phyloP scores from a whole-genome alignment of 2,329 filamentous ascomycete genomes.

The Botryotinia calthae region DNA sequence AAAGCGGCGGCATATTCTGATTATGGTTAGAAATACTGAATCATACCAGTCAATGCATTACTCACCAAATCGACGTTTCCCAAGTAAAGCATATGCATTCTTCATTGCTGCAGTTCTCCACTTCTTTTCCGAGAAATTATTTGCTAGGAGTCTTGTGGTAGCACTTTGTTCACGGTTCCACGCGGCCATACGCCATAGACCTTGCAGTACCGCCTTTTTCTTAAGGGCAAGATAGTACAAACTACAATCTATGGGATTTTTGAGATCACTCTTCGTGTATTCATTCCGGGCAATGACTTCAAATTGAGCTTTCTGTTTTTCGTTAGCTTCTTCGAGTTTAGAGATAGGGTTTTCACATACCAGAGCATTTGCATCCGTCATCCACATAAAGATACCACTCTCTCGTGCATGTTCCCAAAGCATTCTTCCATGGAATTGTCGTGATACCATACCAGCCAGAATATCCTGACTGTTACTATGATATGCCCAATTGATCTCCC shows the following conservation, averaged over 20 bases:
- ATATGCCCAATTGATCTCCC: constrained; percentile 83
- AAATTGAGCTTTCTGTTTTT: constrained; percentile 66
- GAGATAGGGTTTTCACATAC: constrained; percentile 49
- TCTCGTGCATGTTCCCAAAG: constrained; percentile 83
- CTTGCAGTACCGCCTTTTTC: constrained; percentile 87
- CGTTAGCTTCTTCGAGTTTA: constrained; percentile 19
- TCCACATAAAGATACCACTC: constrained; percentile 93
- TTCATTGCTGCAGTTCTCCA: constrained; percentile 91
- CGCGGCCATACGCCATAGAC: constrained; percentile 89
- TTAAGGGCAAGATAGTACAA: constrained; percentile 86
- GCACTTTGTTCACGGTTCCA: constrained; percentile 84
- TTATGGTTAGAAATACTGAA: constrained; percentile 21
- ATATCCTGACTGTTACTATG: constrained; percentile 88
- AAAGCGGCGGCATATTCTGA: constrained; percentile 91
- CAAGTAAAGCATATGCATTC: constrained; percentile 93
- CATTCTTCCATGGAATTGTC: constrained; percentile 76
- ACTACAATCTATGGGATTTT: constrained; percentile 87
- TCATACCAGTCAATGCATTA: constrained; percentile 11
- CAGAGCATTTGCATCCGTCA: constrained; percentile 72
- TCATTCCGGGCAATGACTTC: constrained; percentile 90
- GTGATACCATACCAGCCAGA: constrained; percentile 75
- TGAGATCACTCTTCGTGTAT: constrained; percentile 82
- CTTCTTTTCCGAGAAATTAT: constrained; percentile 82
- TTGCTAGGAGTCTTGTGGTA: constrained; percentile 77
- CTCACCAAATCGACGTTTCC: constrained; percentile 80